Percentiles rank a stretch among this genome's conserved stretches.
phyloP scores from a whole-genome alignment of 2,329 filamentous ascomycete genomes.

The Purpureocillium lavendulum region DNA sequence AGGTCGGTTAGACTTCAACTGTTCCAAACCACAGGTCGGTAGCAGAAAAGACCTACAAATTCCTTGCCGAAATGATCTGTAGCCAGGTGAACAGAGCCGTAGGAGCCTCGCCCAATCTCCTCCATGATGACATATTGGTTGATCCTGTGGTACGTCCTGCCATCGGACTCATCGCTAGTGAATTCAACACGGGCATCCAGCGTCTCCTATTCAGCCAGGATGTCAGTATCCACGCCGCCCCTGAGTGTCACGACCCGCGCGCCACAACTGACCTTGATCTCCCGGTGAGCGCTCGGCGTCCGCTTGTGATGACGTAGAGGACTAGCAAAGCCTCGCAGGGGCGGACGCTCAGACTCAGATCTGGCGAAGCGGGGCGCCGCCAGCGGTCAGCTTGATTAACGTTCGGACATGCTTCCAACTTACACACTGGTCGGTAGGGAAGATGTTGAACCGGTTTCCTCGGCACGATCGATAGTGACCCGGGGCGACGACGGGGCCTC shows the following conservation, averaged over 20 bases:
- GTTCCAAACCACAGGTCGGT: slow-evolving; percentile 1
- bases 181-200: slow-evolving; percentile 84
- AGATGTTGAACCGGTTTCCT: slow-evolving; percentile 13
- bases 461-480: slow-evolving; percentile 19
- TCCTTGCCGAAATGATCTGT: slow-evolving; percentile 85
- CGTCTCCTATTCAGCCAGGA: slow-evolving; percentile 57
- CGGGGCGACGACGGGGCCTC: slow-evolving; percentile 15
- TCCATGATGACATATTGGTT: slow-evolving; percentile 93
- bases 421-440: slow-evolving; percentile 29
- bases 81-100: slow-evolving; percentile 85
- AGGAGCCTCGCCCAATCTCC: slow-evolving; percentile 95
- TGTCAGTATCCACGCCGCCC: neutral
- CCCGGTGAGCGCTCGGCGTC: slow-evolving; percentile 47
- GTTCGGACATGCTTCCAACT: slow-evolving; percentile 14
- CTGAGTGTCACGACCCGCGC: too few species aligned
- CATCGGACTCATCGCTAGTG: slow-evolving; percentile 75
- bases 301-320: slow-evolving; percentile 50
- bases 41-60: slow-evolving; percentile 58
- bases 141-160: slow-evolving; percentile 72
- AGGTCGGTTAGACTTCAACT: slow-evolving; percentile 9
- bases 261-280: slow-evolving; percentile 40
- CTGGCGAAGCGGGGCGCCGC: neutral
- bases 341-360: slow-evolving; percentile 30
- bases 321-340: slow-evolving; percentile 35
- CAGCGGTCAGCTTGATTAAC: neutral